Evolutionary conservation across 2,329 filamentous ascomycete species (phyloP), one percentile per base, ranked within the genome.

Genomic region (Akanthomyces uredinophilus): DNA sequence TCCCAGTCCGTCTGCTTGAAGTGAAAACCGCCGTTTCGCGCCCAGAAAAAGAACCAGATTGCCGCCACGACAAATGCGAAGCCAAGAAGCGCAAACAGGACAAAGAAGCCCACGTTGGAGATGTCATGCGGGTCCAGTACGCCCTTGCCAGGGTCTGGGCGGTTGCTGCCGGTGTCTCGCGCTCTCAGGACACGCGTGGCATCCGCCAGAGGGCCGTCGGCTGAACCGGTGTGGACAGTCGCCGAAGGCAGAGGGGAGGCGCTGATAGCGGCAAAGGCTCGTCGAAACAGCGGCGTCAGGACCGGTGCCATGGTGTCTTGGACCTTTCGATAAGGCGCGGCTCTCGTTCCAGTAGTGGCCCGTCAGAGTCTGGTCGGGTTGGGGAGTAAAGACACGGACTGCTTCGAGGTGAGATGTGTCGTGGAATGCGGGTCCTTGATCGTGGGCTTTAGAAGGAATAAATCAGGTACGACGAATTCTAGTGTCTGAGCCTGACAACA

Each of bases 1-100:
- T 98, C 94, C 94, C 95, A 99, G 76, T 99, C 95, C 41, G 86
- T 82, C 65, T 96, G 79, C 52, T 84, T 83, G 82, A 92, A 98
- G 66, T 90, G 80, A 79, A 98, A 97, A 16, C 95, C 95, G 65
- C 95, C 95, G 69, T 98, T 96, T 77, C 90, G 94, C 62, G 94
- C 94, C 90, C 91, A 96, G 83, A 96, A 96, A 83, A 99, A 98
- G 83, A 99, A 97, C 93, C 95, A 99, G 71, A 98, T 92, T 27
- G 83, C 85, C 0, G 81, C 84, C 4, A 90, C 63, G 27, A 95
- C 89, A 71, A 98, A 89, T 37, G 78, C 85, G 0, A 87, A 87
- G 39, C 91, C 92, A 58, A 98, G 86, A 20, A 97, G 74, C 13
- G 90, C 94, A 72, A 98, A 96, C 1, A 98, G 79, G 0, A 89